Base-by-base conservation (phyloP, 345 rosid genomes). In the Conringia planisiliqua region DNA sequence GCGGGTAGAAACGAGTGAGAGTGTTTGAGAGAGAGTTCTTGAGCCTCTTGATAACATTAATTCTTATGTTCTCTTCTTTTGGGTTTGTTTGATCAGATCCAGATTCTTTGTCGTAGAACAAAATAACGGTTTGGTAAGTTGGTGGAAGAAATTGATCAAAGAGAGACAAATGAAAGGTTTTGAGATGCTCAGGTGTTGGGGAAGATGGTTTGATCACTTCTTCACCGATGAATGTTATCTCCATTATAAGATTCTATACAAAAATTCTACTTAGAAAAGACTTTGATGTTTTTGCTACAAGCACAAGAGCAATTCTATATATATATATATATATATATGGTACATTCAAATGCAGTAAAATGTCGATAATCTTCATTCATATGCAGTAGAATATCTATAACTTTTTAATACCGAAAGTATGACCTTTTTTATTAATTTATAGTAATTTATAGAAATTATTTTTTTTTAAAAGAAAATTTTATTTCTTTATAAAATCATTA, bases 1-100 rank as follows among this genome's bases (percentile, higher is more conserved):
- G 59, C 1, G 85, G 86, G 74, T 84, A 83, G 78, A 73, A 86
- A n/a, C 38, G 66, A 17, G 70, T 40, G 18, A 88, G 78, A 46
- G 67, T 73, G 50, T 80, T 24, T 0, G 88, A 80, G 8, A 84
- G 30, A 55, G 87, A 88, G 30, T 46, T 60, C 72, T 76, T 86
- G 12, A 55, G 64, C 42, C 42, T 66, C 57, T 50, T 5, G 22
- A 40, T 59, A n/a, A 59, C 2, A 27, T 27, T 63, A 10, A 0
- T 62, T 42, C 35, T 14, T 24, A 7, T 4, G 9, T 2, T 43
- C 50, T 66, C 43, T 20, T 61, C 38, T 20, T 27, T 10, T 59
- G 13, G 38, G 7, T 46, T 10, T 35, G 44, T 64, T 63, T 17
- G 39, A 62, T 39, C 55, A 30, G 1, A 13, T 57, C 22, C 38